Evolutionary conservation across 148 eudicot genomes (phyloP).

Genomic region (Fagopyrum homotropicum): DNA sequence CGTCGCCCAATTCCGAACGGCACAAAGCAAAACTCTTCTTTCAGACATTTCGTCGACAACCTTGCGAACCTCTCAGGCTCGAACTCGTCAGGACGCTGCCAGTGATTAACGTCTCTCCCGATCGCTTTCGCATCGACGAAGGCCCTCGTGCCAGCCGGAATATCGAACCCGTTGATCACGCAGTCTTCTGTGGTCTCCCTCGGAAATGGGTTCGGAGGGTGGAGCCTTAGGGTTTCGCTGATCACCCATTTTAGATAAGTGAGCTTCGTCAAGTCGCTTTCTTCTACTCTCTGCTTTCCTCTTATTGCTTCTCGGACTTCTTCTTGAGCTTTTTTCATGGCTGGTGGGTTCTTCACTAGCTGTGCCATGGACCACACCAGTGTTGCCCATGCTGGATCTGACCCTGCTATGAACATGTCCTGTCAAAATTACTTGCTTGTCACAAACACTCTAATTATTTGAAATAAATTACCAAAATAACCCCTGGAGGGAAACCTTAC

Average conservation of each 20-base stretch:
- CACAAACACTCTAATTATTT: too few relatives aligned
- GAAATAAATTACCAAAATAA: too few relatives aligned
- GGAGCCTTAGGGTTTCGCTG: conserved; percentile 50
- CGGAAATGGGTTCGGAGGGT: conserved; percentile 51
- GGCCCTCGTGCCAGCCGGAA: conserved; percentile 49
- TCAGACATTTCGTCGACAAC: not conserved
- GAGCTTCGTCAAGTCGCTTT: conserved; percentile 35
- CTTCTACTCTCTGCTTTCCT: conserved; percentile 29
- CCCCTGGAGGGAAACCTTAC: not conserved
- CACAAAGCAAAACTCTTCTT: not conserved
- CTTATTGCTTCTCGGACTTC: conserved; percentile 31
- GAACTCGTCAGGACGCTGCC: conserved; percentile 7
- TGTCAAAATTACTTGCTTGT: not conserved
- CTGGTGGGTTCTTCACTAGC: conserved; percentile 36
- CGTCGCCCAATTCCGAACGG: not conserved
- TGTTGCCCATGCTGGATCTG: conserved; percentile 47
- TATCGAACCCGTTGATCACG: conserved; percentile 29
- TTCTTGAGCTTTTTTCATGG: conserved; percentile 36
- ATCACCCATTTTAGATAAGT: conserved; percentile 30
- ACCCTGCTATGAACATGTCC: conserved; percentile 58
- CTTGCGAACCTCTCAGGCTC: conserved; percentile 3
- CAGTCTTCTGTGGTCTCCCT: conserved; percentile 43
- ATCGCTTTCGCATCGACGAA: conserved; percentile 12
- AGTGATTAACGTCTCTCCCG: not conserved
- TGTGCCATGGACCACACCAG: conserved; percentile 53